phyloP scores from a whole-genome alignment of 495 filamentous ascomycete species.

The Penicillium mononematosum region DNA sequence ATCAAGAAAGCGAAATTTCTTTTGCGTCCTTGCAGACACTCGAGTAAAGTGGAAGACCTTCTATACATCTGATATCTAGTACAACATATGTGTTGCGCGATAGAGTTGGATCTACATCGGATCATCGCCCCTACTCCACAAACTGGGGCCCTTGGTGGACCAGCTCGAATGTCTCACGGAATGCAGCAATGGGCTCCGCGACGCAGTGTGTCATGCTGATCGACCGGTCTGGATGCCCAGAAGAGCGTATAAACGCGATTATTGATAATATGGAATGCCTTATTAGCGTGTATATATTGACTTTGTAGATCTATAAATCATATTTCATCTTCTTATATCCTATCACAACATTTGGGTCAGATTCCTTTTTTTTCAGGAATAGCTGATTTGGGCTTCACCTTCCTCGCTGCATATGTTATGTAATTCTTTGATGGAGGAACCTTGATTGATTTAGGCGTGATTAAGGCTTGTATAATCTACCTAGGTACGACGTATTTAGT shows the following conservation, averaged over 20 bases:
- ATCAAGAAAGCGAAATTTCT: not conserved
- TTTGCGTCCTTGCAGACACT: not conserved
- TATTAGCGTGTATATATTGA: not conserved
- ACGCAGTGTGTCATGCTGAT: not conserved
- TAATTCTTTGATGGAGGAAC: not conserved
- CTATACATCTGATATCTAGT: not conserved
- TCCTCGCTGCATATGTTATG: not conserved
- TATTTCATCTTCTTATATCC: not conserved
- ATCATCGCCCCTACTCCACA: slow-evolving; percentile 13
- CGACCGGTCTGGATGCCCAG: not conserved
- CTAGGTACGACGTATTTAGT: too few species aligned
- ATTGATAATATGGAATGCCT: not conserved
- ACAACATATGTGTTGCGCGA: not conserved
- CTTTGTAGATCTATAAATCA: too few species aligned
- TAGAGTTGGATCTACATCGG: slow-evolving; percentile 11
- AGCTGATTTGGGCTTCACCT: not conserved
- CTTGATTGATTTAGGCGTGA: not conserved
- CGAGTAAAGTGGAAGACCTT: not conserved
- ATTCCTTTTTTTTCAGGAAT: not conserved
- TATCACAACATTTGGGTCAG: not conserved
- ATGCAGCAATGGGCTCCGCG: not conserved
- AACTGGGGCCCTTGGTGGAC: slow-evolving; percentile 4
- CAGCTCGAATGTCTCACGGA: not conserved
- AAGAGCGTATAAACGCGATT: not conserved
- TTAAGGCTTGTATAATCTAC: not conserved